Evolutionary conservation across 2,329 filamentous ascomycete species (phyloP), one percentile per base, ranked within the genome.

Genomic region (Passalora sequoiae): DNA sequence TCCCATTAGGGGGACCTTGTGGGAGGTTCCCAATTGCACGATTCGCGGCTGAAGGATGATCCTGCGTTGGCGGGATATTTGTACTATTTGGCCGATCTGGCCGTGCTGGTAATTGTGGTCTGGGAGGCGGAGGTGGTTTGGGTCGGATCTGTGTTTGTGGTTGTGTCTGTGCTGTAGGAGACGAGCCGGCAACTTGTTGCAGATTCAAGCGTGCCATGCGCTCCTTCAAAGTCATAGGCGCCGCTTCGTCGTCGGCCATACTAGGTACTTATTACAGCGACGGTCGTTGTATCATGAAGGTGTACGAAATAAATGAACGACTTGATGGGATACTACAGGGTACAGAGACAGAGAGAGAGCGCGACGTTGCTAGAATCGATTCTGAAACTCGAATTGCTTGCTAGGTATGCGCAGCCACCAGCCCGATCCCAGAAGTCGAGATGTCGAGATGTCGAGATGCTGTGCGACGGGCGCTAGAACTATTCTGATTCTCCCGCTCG

Each of bases 161-260:
- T 20, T 19, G 56, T 8, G 49, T 31, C 28, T 54, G 46, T 15
- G 35, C 60, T 5, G 62, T 54, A 20, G 69, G 63, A 36, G 63
- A 56, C 4, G 57, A 51, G 24, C 55, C 55, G 12, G 68, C 66
- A 6, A 62, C 50, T 6, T 60, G 37, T 36, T 36, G 33, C 29
- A 73, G 60, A 50, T 73, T 71, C 39, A 74, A 56, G 2, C 68
- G 66, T 2, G 71, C 70, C 43, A 74, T 73, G 45, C 71, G 69
- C 36, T 68, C 65, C 48, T 66, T 66, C 54, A 74, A 69, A 15
- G 68, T 67, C 24, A 46, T 55, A 6, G 43, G 38, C 13, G 43
- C 43, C 31, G 56, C 50, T 38, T 53, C 52, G 19, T 53, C 51
- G 16, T 56, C 56, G 19, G 51, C 53, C 56, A 59, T 59, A 22